Percentiles rank a stretch among this genome's conserved stretches.
phyloP scores from a whole-genome alignment of 495 filamentous ascomycete genomes.

The Friedmanniomyces simplex region DNA sequence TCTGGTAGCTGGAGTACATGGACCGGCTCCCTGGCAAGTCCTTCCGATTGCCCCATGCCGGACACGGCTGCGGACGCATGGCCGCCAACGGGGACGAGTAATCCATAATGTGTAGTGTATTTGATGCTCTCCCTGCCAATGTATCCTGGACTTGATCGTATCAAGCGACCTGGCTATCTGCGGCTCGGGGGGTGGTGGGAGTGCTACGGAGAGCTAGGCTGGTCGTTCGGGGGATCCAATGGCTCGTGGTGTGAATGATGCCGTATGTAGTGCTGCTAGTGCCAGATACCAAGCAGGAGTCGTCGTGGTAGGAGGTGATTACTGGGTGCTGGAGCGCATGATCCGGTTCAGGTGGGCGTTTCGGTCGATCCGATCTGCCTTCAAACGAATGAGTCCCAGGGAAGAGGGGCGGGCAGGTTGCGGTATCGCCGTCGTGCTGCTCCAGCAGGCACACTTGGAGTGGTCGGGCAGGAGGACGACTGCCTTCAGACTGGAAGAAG shows the following conservation, averaged over 20 bases:
- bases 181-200: slow-evolving; percentile 1
- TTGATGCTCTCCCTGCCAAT: slow-evolving; percentile 1
- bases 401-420: not conserved
- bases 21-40: slow-evolving; percentile 36
- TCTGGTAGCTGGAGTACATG: slow-evolving; percentile 24
- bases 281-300: slow-evolving; percentile 4
- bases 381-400: not conserved
- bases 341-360: not conserved
- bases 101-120: slow-evolving; percentile 50
- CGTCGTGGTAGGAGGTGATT: not conserved
- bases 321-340: slow-evolving; percentile 8
- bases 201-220: not conserved
- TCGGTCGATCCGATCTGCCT: not conserved
- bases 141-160: slow-evolving; percentile 1
- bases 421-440: not conserved
- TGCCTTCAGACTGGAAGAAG: slow-evolving; percentile 11
- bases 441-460: not conserved
- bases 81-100: slow-evolving; percentile 88
- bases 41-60: slow-evolving; percentile 43
- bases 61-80: slow-evolving; percentile 67
- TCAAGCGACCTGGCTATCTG: not conserved
- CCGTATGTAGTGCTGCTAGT: slow-evolving; percentile 2
- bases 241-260: slow-evolving; percentile 8
- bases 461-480: slow-evolving; percentile 15
- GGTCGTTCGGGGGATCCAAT: slow-evolving; percentile 14